Base-by-base conservation (phyloP, 345 rosid genomes). In the Euphorbia tirucalli region DNA sequence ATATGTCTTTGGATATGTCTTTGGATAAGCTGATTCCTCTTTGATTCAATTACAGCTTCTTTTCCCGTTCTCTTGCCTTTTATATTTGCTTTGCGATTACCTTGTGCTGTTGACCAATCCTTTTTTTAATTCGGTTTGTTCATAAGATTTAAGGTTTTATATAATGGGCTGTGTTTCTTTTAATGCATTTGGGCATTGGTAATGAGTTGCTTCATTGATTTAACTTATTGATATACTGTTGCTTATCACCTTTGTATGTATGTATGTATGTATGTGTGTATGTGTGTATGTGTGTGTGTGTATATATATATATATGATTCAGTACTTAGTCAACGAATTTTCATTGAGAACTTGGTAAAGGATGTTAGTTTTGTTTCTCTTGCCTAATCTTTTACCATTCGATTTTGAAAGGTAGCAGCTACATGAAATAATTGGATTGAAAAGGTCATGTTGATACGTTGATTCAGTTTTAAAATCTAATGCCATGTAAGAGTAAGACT, bases 11-110 rank as follows among this genome's bases (percentile, higher is more conserved):
- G 31, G 5, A 5, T 43, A 3, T 43, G 41, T 18, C 5, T 43
- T 46, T 64, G 32, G 71, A 19, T 48, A 61, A 44, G 7, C 74
- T 57, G 32, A 69, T 41, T 44, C n/a, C 44, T 64, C 15, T 68
- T 61, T 50, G 44, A 11, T 24, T 65, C 24, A 61, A 31, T 52
- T 22, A 32, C 27, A 24, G 28, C 35, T 61, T 31, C 49, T 32
- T 21, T 55, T 24, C 58, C 11, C 56, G 7, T 1, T 25, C n/a
- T 25, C 11, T 35, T 58, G 35, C 14, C 0, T 71, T 37, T 66
- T 30, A 32, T 43, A 31, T 32, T 78, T 58, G 18, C 43, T 65
- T 61, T 54, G 8, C 32, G 61, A 54, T 60, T 37, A 31, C 48
- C 4, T 37, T 68, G 43, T 74, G 77, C 69, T 9, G 22, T 8